A percentile compares a stretch with the other conserved stretches of the same genome.
phyloP scores from a whole-genome alignment of 169 alveolate genomes.

The Babesia ovis region DNA sequence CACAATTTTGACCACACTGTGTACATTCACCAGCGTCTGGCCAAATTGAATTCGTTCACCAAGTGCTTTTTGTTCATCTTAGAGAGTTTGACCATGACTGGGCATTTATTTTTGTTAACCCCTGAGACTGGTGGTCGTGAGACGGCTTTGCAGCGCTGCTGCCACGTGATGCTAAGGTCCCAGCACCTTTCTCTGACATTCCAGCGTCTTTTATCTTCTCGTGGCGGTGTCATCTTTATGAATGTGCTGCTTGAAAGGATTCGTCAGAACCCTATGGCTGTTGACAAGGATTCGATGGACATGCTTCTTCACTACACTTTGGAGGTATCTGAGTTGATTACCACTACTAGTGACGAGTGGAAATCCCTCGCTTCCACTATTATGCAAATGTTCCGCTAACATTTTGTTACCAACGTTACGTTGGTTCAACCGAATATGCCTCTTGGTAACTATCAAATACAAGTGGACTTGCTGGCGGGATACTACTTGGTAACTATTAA shows the following conservation, averaged over 20 bases:
- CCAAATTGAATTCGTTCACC: constrained; percentile 31
- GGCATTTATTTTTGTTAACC: constrained; percentile 52
- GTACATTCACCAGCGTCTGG: constrained; percentile 26
- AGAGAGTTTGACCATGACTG: constrained; percentile 57
- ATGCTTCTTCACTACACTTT: constrained; percentile 65
- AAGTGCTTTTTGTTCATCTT: constrained; percentile 42
- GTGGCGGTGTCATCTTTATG: constrained; percentile 59
- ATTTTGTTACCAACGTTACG: no score
- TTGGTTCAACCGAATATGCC: no score
- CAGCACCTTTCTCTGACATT: constrained; percentile 34
- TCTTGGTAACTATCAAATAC: no score
- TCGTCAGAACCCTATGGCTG: constrained; percentile 35
- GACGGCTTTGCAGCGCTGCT: constrained; percentile 60
- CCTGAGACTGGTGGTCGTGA: constrained; percentile 50
- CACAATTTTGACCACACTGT: neutral
- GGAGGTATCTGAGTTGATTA: constrained; percentile 54
- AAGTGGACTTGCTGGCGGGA: no score
- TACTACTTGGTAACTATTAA: no score
- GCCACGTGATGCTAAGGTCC: constrained; percentile 20
- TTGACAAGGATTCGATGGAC: constrained; percentile 57
- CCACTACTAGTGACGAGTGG: constrained; percentile 53
- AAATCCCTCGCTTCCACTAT: constrained; percentile 60
- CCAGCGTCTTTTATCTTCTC: constrained; percentile 18
- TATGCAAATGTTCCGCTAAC: constrained; percentile 41
- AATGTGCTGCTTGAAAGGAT: constrained; percentile 57